Conservation (phyloP, 257 asterid species). For the Echites panduratus region DNA sequence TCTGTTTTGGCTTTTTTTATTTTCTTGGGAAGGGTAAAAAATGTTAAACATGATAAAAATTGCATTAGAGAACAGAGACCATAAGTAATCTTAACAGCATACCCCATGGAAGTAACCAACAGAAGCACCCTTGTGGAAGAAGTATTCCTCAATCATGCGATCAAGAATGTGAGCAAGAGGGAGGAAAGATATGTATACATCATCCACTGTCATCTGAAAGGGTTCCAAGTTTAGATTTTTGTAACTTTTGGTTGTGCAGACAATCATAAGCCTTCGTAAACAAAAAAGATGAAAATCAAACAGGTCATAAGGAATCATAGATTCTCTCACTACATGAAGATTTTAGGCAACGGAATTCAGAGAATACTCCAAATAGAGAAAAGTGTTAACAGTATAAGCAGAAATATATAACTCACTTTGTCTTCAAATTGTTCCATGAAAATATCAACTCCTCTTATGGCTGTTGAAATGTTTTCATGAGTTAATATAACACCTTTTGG, state of each 20-base stretch:
- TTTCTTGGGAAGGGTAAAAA: neutral
- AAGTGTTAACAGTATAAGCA: neutral
- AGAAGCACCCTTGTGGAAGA: constrained; percentile 94
- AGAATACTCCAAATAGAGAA: neutral
- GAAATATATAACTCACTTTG: constrained; percentile 39
- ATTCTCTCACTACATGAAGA: neutral
- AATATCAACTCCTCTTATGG: constrained; percentile 63
- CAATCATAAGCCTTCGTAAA: neutral
- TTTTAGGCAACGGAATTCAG: neutral
- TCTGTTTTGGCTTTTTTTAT: neutral
- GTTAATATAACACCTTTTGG: constrained; percentile 96
- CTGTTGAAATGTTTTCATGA: constrained; percentile 66
- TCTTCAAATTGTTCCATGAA: constrained; percentile 92
- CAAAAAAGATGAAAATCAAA: neutral
- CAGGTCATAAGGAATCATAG: neutral
- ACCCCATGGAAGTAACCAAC: constrained; percentile 98
- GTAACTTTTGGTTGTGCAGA: neutral
- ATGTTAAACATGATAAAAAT: neutral
- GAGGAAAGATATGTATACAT: constrained; percentile 90
- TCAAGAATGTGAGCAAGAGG: constrained; percentile 99
- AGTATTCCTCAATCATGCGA: constrained; percentile 94
- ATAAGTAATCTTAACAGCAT: constrained; percentile 15
- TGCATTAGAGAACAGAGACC: neutral
- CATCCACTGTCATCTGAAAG: constrained; percentile 77
- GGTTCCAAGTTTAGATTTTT: neutral